Evolutionary conservation across 2,329 filamentous ascomycete genomes (phyloP).

Genomic region (Cucurbitaria berberidis): DNA sequence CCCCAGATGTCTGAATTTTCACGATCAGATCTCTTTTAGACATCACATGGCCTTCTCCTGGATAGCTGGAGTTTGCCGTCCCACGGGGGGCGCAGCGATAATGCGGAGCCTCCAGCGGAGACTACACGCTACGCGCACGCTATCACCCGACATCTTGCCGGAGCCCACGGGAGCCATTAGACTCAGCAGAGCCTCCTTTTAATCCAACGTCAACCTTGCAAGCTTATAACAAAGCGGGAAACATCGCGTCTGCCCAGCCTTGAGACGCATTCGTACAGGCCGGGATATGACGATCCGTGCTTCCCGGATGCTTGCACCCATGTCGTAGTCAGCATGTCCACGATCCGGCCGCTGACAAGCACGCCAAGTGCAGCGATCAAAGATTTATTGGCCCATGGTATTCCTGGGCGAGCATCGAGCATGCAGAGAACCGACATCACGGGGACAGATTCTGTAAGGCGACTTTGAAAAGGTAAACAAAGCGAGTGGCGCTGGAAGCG

Average conservation of each 20-base stretch:
- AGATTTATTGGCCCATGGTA: constrained; percentile 9
- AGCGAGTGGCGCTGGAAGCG: constrained; percentile 7
- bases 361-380: constrained; percentile 2
- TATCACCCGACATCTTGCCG: background rate
- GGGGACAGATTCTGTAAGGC: background rate
- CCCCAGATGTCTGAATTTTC: background rate
- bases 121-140: too few species aligned
- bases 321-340: background rate
- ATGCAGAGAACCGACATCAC: constrained; percentile 1
- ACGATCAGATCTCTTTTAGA: background rate
- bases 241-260: background rate
- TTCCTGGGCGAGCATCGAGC: background rate
- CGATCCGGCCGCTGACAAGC: constrained; percentile 1
- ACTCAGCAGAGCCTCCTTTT: background rate
- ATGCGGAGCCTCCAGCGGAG: background rate
- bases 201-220: background rate
- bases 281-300: background rate
- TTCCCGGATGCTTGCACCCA: background rate
- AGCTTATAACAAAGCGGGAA: background rate
- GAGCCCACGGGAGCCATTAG: background rate
- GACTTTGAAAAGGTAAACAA: background rate
- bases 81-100: background rate
- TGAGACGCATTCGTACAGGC: background rate
- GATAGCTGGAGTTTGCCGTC: background rate
- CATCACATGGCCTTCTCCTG: too few species aligned